Conservation (phyloP, 345 rosid species). For the Excoecaria cochinchinensis region DNA sequence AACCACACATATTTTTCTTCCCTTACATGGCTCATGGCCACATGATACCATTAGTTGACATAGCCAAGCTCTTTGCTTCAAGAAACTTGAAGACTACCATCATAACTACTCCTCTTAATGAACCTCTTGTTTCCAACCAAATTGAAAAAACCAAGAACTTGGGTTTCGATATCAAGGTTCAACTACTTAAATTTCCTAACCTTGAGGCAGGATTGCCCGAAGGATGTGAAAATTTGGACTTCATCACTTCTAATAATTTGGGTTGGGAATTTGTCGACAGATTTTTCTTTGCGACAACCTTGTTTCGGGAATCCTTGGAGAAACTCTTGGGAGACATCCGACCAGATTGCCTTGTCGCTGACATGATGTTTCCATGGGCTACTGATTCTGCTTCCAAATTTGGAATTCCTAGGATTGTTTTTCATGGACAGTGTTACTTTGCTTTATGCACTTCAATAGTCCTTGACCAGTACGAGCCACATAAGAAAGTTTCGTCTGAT, state of each 20-base stretch:
- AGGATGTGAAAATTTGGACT: constrained; percentile 11
- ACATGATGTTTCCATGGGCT: constrained; percentile 39
- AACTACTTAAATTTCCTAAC: constrained; percentile 41
- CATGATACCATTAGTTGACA: constrained; percentile 52
- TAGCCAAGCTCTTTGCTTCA: constrained; percentile 49
- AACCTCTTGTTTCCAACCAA: constrained; percentile 26
- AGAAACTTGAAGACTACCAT: constrained; percentile 43
- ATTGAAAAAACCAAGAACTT: constrained; percentile 19
- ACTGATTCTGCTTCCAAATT: constrained; percentile 24
- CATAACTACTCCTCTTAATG: constrained; percentile 48
- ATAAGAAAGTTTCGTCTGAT: constrained; percentile 29
- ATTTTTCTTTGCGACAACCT: constrained; percentile 7
- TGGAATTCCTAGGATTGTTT: constrained; percentile 37
- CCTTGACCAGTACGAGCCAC: constrained; percentile 17
- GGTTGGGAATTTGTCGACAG: background rate
- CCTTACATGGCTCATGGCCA: constrained; percentile 61
- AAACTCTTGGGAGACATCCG: constrained; percentile 15
- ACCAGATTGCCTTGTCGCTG: constrained; percentile 34
- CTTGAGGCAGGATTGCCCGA: constrained; percentile 34
- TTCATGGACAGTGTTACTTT: constrained; percentile 39
- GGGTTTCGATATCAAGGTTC: constrained; percentile 34
- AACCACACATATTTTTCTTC: constrained; percentile 30
- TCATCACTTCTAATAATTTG: background rate
- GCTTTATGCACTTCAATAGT: background rate
- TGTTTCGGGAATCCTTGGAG: constrained; percentile 33